Evolutionary conservation across 371 early-diverging fungal genomes (phyloP).

Genomic region (Basidiobolus meristosporus): DNA sequence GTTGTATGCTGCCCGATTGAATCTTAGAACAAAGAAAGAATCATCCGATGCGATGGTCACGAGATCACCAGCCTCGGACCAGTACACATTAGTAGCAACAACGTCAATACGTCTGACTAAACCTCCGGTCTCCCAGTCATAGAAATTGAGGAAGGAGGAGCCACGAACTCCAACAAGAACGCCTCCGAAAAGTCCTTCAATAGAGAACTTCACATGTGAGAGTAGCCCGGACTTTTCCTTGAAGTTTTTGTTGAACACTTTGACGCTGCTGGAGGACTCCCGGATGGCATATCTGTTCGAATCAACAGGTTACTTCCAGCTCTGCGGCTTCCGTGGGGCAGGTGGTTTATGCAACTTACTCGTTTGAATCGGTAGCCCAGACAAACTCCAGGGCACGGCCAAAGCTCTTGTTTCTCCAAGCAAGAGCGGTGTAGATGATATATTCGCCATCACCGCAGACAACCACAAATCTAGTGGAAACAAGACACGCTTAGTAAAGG

Average conservation of each 20-base stretch:
- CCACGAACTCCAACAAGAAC: slow-evolving; percentile 76
- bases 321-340: neutral
- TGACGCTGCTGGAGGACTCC: slow-evolving; percentile 68
- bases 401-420: slow-evolving; percentile 97
- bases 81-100: slow-evolving; percentile 60
- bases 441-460: slow-evolving; percentile 98
- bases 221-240: slow-evolving; percentile 61
- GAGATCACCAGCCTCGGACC: slow-evolving; percentile 88
- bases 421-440: slow-evolving; percentile 96
- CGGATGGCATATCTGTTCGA: slow-evolving; percentile 70
- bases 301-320: neutral
- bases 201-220: slow-evolving; percentile 48
- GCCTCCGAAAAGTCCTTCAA: slow-evolving; percentile 90
- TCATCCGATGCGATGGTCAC: slow-evolving; percentile 85
- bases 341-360: slow-evolving; percentile 17
- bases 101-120: slow-evolving; percentile 90
- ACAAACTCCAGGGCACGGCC: slow-evolving; percentile 90
- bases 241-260: slow-evolving; percentile 70
- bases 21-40: slow-evolving; percentile 78
- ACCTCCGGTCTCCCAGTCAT: slow-evolving; percentile 89
- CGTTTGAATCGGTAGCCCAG: slow-evolving; percentile 89
- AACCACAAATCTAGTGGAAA: slow-evolving; percentile 63
- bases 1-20: slow-evolving; percentile 65
- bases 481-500: neutral
- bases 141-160: slow-evolving; percentile 70